phyloP scores from a whole-genome alignment of 345 rosid species.

The Orychophragmus violaceus region DNA sequence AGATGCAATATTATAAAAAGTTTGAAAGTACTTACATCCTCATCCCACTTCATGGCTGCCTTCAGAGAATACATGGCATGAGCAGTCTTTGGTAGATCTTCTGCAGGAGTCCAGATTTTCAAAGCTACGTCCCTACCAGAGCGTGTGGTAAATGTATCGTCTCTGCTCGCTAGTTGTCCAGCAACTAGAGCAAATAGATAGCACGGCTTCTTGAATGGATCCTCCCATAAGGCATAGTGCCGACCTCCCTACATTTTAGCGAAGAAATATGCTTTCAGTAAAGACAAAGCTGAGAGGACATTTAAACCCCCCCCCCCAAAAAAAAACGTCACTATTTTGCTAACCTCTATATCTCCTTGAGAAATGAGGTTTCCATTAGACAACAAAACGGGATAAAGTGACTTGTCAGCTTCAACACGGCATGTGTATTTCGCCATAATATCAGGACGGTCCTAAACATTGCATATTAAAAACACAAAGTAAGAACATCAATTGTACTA shows the following conservation, averaged over 20 bases:
- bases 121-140: conserved; percentile 80
- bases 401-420: conserved; percentile 86
- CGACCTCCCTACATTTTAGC: conserved; percentile 59
- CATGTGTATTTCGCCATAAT: conserved; percentile 93
- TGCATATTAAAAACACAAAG: conserved; percentile 20
- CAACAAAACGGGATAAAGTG: conserved; percentile 75
- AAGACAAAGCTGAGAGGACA: conserved; percentile 7
- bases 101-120: conserved; percentile 93
- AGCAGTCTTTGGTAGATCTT: conserved; percentile 87
- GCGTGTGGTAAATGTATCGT: conserved; percentile 66
- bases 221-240: conserved; percentile 95
- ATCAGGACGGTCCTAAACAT: conserved; percentile 85
- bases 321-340: no score
- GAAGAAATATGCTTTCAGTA: conserved; percentile 4
- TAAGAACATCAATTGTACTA: conserved; percentile 6
- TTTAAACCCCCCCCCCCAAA: neutral
- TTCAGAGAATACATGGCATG: conserved; percentile 98
- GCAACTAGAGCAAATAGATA: conserved; percentile 96
- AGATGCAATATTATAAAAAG: neutral
- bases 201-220: conserved; percentile 96
- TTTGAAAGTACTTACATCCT: conserved; percentile 52
- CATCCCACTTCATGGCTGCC: conserved; percentile 99
- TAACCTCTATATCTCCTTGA: conserved; percentile 78
- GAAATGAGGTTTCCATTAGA: conserved; percentile 91
- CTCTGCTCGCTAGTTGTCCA: conserved; percentile 86